Percentiles rank a stretch among this genome's conserved stretches.
Evolutionary conservation across 2,329 filamentous ascomycete genomes (phyloP).

Genomic region (Phaeosphaeriaceae sp.): DNA sequence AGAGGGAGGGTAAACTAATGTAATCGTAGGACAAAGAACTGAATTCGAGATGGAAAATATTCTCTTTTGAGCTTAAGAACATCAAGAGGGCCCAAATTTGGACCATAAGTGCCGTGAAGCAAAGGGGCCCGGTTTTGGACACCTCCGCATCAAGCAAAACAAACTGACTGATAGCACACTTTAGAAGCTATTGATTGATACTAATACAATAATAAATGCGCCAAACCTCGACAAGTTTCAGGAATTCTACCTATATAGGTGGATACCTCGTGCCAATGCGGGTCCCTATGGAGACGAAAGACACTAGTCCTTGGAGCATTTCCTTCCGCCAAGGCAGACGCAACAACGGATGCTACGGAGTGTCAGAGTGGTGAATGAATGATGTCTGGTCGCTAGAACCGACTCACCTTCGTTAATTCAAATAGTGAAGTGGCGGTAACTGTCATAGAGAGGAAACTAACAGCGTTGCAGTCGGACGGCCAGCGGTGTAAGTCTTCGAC

Average conservation of each 20-base stretch:
- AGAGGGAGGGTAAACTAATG: too few species aligned
- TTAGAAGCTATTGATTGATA: too few species aligned
- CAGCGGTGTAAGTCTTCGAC: conserved; percentile 42
- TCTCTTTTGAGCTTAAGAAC: too few species aligned
- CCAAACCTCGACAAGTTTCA: not conserved
- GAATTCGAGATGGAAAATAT: too few species aligned
- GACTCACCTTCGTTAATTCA: conserved; percentile 34
- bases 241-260: not conserved
- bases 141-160: too few species aligned
- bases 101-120: too few species aligned
- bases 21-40: too few species aligned
- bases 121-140: too few species aligned
- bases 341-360: conserved; percentile 10
- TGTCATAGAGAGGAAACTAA: conserved; percentile 42
- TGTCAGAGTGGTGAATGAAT: conserved; percentile 7
- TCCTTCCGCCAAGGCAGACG: conserved; percentile 10
- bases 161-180: too few species aligned
- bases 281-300: not conserved
- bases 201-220: too few species aligned
- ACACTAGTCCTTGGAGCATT: conserved; percentile 7
- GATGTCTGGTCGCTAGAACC: not conserved
- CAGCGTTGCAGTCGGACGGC: conserved; percentile 29
- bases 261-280: not conserved
- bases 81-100: too few species aligned
- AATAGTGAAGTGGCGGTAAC: conserved; percentile 32